Base-by-base conservation (phyloP, 2,329 filamentous ascomycete genomes). In the Pseudogymnoascus sp. region DNA sequence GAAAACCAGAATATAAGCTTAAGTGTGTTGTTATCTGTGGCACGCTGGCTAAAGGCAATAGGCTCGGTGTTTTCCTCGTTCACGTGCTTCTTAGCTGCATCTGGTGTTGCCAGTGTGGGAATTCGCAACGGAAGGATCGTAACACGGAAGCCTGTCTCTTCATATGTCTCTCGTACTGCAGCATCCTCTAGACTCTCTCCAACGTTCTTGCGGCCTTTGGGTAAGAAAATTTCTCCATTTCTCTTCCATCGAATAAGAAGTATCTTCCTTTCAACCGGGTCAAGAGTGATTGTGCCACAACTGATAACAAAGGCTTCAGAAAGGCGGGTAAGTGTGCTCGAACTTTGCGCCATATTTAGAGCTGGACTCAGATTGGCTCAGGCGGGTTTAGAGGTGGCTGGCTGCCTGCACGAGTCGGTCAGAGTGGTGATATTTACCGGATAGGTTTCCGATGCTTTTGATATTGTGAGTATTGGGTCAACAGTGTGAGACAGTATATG, bases 1-100 rank as follows among this genome's bases (percentile, higher is more conserved):
- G 43, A 16, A 30, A 50, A 30, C 43, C 43, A 50, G n/a, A 50
- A 50, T 50, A 50, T 50, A 50, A 50, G 43, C 43, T 50, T 50
- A 4, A 50, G 43, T 50, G 8, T 30, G n/a, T 50, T 16, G 43
- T 50, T 30, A 7, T 12, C 25, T 30, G 43, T 50, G 43, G 30
- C 22, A 11, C 43, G 43, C 25, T 50, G 43, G n/a, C 43, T 50
- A 30, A 50, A 50, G 8, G 43, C 43, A 30, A 50, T 50, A 30
- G 43, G 43, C 43, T 50, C 43, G 18, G 43, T 30, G 25, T 30
- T 50, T 16, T 30, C 14, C 14, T 30, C 25, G 43, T 16, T 16
- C 8, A 8, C 25, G 16, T 50, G 22, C 25, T 18, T 8, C 7
- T 6, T 8, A 5, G 22, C 8, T 50, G 25, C 16, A 6, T n/a